Base-by-base conservation (phyloP, 371 early-diverging fungal species). In the Haplosporangium sp. region DNA sequence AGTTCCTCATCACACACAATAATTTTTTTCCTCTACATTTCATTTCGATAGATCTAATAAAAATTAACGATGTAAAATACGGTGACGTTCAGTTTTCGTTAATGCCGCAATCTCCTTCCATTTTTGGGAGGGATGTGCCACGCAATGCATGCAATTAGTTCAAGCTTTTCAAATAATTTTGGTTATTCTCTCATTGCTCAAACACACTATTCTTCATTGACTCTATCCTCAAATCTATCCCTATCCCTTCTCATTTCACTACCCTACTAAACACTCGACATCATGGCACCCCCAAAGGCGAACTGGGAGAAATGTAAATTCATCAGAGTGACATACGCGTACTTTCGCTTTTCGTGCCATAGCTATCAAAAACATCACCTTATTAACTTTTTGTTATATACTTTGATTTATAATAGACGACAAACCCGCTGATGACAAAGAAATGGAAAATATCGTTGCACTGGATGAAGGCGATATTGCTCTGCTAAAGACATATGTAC, bases 141-240 rank as follows among this genome's bases (percentile, higher is more conserved):
- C 90, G 99, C 89, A 98, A 99, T 90, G 94, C 94, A 65, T 98
- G 99, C 83, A 97, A 99, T 76, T 99, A 99, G 90, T 97, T 97
- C 87, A 93, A 94, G 83, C 27, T 27, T 27, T 27, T 27, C 27
- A 27, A 27, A 27, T 27, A 92, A 37, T 13, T 59, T 37, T 39
- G n/a, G n/a, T 59, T 39, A 39, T 39, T 39, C 13, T 7, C 59
- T 59, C n/a, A 6, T 59, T 39, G 4, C 15, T 6, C 1, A n/a
- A 27, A 27, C 27, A 27, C 27, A 27, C 19, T 13, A 5, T 59
- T 39, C 37, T 20, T 59, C 37, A 5, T 35, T 59, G 8, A 13
- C 40, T 1, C 59, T 39, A 8, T 39, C 39, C 59, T 39, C 3
- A 39, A 59, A 7, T 9, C 8, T n/a, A 5, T 4, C 59, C 39